Base-by-base conservation (phyloP, 768 basidiomycete genomes). In the Psilocybe sp. region DNA sequence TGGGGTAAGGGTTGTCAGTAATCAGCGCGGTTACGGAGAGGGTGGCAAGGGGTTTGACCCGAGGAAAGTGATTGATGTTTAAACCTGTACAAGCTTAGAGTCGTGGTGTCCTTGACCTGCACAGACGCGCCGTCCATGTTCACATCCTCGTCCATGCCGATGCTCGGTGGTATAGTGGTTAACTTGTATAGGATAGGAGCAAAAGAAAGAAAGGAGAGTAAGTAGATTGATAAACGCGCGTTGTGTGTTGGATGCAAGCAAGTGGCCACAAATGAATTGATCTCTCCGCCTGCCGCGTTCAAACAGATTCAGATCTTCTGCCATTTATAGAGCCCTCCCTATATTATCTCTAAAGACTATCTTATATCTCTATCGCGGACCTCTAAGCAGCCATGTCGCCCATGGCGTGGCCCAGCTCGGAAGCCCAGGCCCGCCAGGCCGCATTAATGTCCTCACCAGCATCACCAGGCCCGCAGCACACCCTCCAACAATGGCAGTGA, bases 101-200 rank as follows among this genome's bases (percentile, higher is more conserved):
- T n/a, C 4, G 37, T 9, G 10, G 4, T 18, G 10, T 38, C 37
- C 37, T 38, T 38, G 14, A 14, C 37, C 37, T 38, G 37, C 7
- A 28, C 23, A 13, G 60, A 35, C 50, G 67, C 65, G 36, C 70
- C 49, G 58, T 81, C 81, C 67, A 84, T 82, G 43, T 81, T 81
- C 85, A 91, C 89, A 69, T 89, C 85, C 75, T 84, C 77, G 69
- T 91, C 88, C 89, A 91, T 91, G 69, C 43, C 69, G 60, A 46
- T 46, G n/a, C n/a, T n/a, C n/a, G n/a, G n/a, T n/a, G n/a, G n/a
- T n/a, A 50, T 57, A 53, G 55, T 48, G 18, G 31, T 31, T 47
- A 34, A 11, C 34, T 14, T n/a, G n/a, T n/a, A n/a, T n/a, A n/a
- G n/a, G n/a, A n/a, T n/a, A n/a, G n/a, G n/a, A n/a, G n/a, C n/a